phyloP scores from a whole-genome alignment of 305 asterid species.

The Rubia occidens region DNA sequence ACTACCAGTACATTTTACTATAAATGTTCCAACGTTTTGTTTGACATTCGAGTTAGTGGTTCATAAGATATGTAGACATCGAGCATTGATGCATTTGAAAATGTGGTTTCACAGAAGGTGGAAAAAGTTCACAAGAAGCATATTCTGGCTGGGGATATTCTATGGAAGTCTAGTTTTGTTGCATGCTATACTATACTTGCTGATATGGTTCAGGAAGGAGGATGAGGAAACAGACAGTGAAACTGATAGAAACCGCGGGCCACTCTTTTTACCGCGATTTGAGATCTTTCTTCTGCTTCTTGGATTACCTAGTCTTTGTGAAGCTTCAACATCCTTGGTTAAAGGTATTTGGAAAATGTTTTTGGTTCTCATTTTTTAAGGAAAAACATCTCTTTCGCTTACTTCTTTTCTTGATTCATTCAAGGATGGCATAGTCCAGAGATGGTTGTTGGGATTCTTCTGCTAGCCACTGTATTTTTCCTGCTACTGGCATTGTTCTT shows the following conservation, averaged over 20 bases:
- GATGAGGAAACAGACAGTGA: constrained; percentile 28
- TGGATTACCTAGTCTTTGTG: constrained; percentile 72
- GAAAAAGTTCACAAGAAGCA: constrained; percentile 77
- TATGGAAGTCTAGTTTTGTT: constrained; percentile 48
- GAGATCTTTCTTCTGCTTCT: constrained; percentile 69
- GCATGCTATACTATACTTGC: constrained; percentile 44
- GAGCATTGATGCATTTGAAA: neutral
- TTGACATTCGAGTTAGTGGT: neutral
- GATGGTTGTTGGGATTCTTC: constrained; percentile 50
- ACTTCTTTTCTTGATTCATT: constrained; percentile 12
- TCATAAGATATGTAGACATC: neutral
- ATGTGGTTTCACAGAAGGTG: constrained; percentile 45
- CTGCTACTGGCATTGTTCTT: constrained; percentile 46
- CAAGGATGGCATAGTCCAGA: constrained; percentile 51
- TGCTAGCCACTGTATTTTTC: constrained; percentile 51
- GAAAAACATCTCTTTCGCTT: neutral
- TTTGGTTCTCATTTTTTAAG: neutral
- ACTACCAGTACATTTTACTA: constrained; percentile 12
- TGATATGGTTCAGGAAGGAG: constrained; percentile 41
- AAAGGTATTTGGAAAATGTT: constrained; percentile 39
- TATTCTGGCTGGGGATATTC: constrained; percentile 82
- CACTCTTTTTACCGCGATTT: constrained; percentile 55
- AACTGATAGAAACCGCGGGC: constrained; percentile 39
- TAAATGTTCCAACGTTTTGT: constrained; percentile 60
- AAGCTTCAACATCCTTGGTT: constrained; percentile 58